Conservation (phyloP, 768 basidiomycete species). For the Trametes sanguinea region DNA sequence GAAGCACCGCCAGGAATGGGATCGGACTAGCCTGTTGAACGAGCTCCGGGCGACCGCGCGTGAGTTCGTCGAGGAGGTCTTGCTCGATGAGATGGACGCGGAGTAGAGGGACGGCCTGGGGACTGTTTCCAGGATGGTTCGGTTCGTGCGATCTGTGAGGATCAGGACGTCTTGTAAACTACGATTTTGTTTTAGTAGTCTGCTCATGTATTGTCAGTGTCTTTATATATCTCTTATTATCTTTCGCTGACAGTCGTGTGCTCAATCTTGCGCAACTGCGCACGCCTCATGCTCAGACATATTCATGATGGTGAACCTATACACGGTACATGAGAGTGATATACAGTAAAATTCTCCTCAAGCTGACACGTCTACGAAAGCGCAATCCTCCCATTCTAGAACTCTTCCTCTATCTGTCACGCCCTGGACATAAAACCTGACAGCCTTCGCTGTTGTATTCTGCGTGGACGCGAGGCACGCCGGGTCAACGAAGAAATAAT, state of each 20-base stretch:
- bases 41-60: slow-evolving; percentile 59
- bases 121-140: background rate
- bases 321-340: too few species aligned
- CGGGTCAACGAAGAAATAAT: slow-evolving; percentile 42
- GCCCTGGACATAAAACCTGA: slow-evolving; percentile 66
- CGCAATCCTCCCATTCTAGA: slow-evolving; percentile 45
- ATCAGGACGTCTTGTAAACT: slow-evolving; percentile 11
- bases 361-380: slow-evolving; percentile 36
- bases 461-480: slow-evolving; percentile 33
- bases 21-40: slow-evolving; percentile 63
- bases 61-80: slow-evolving; percentile 69
- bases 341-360: too few species aligned
- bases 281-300: too few species aligned
- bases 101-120: background rate
- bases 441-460: slow-evolving; percentile 23
- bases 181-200: slow-evolving; percentile 10
- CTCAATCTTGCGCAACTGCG: too few species aligned
- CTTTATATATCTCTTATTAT: slow-evolving; percentile 8
- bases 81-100: slow-evolving; percentile 29
- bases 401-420: slow-evolving; percentile 59
- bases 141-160: background rate
- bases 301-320: too few species aligned
- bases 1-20: slow-evolving; percentile 81
- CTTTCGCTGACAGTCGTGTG: background rate
- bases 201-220: slow-evolving; percentile 15